Conservation (phyloP, 768 basidiomycete genomes). For the Lactifluus echinatus region DNA sequence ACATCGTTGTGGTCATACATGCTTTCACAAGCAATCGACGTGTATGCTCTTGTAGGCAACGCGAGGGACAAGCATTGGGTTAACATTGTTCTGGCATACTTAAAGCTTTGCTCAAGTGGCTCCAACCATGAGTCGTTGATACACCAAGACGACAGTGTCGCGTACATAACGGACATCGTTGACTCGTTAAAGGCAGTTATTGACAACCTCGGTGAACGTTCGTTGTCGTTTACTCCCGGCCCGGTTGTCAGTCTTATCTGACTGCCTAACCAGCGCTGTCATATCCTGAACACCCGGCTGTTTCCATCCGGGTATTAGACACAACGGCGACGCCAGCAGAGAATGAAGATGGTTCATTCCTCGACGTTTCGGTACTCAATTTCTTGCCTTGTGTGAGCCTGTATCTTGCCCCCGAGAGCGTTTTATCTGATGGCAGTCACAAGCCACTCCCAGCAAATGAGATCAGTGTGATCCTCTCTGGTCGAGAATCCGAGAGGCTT, state of each 20-base stretch:
- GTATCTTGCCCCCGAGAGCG: neutral
- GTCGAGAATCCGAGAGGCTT: constrained; percentile 54
- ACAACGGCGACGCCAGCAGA: constrained; percentile 42
- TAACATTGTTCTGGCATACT: constrained; percentile 64
- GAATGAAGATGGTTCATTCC: constrained; percentile 55
- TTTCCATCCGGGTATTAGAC: constrained; percentile 42
- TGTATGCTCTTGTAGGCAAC: constrained; percentile 49
- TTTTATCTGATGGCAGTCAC: constrained; percentile 32
- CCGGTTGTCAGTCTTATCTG: neutral
- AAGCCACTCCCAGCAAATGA: constrained; percentile 45
- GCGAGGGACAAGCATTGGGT: constrained; percentile 73
- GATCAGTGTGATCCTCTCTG: constrained; percentile 50
- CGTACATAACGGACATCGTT: constrained; percentile 46
- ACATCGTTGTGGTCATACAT: constrained; percentile 70
- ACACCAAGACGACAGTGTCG: constrained; percentile 40
- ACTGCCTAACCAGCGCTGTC: constrained; percentile 43
- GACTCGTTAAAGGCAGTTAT: constrained; percentile 41
- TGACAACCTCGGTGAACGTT: constrained; percentile 47
- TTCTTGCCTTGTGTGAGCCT: constrained; percentile 64
- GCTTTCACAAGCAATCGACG: constrained; percentile 64
- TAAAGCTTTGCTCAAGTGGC: constrained; percentile 58
- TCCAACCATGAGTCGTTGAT: constrained; percentile 44
- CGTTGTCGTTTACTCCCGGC: constrained; percentile 1
- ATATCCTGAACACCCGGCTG: constrained; percentile 59
- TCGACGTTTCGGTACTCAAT: constrained; percentile 57